Percentiles rank a stretch among this genome's conserved stretches.
phyloP scores from a whole-genome alignment of 192 early-diverging fungal species.

The Coemansia sp. region DNA sequence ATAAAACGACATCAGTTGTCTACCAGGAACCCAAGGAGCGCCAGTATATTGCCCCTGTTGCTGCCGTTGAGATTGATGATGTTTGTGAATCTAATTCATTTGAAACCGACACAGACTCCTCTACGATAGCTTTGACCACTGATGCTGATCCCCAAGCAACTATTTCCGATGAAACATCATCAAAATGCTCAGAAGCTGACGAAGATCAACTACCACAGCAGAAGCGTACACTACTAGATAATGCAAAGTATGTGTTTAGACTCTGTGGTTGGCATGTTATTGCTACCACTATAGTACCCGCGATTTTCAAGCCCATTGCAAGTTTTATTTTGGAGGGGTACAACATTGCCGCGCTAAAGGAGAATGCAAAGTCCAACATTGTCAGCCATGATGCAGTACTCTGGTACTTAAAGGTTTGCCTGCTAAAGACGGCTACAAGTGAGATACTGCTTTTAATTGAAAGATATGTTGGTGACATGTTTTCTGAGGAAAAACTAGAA shows the following conservation, averaged over 20 bases:
- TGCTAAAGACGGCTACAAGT: not conserved
- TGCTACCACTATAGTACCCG: not conserved
- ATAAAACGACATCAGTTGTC: not conserved
- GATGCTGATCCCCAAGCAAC: not conserved
- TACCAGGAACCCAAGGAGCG: not conserved
- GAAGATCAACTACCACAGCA: not conserved
- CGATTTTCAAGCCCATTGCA: not conserved
- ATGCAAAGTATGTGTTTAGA: not conserved
- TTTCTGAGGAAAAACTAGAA: not conserved
- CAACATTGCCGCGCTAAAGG: conserved; percentile 14
- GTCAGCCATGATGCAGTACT: conserved; percentile 3
- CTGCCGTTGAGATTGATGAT: not conserved
- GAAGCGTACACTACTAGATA: not conserved
- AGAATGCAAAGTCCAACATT: not conserved
- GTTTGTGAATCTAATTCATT: not conserved
- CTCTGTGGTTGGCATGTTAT: not conserved
- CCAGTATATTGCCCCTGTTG: not conserved
- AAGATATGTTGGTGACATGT: not conserved
- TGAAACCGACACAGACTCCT: not conserved
- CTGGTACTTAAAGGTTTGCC: not conserved
- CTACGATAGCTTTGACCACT: not conserved
- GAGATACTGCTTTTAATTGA: not conserved
- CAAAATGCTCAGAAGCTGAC: not conserved
- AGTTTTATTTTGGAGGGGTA: conserved; percentile 30
- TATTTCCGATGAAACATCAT: not conserved